Conservation (phyloP, 75 land plant species). For the Gnetum montanum region DNA sequence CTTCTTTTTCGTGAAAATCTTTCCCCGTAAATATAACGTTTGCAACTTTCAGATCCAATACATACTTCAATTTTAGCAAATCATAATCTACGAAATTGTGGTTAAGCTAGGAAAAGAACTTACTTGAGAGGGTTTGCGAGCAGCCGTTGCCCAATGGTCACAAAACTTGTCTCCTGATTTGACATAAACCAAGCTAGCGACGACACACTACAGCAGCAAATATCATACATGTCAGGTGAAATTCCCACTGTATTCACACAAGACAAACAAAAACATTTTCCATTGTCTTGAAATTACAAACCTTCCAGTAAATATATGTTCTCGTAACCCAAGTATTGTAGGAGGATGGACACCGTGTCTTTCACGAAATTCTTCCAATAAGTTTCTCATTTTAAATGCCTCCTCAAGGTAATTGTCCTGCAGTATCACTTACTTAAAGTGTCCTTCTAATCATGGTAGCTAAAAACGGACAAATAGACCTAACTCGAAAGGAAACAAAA, state of each 20-base stretch:
- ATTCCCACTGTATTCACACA: no score
- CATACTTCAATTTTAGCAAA: no score
- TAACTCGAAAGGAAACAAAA: background rate
- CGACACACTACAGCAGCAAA: slow-evolving; percentile 73
- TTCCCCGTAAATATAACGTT: no score
- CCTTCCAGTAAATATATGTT: slow-evolving; percentile 99
- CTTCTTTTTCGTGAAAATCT: no score
- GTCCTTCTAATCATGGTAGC: background rate
- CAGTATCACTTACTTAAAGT: background rate
- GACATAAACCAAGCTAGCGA: slow-evolving; percentile 98
- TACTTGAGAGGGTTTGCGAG: slow-evolving; percentile 85
- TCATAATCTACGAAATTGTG: no score
- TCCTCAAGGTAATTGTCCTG: slow-evolving; percentile 98
- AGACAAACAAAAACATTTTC: no score
- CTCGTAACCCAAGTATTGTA: slow-evolving; percentile 83
- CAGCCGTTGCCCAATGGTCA: slow-evolving; percentile 86
- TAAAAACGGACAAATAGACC: background rate
- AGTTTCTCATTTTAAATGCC: slow-evolving; percentile 94
- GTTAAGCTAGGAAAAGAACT: slow-evolving; percentile 16
- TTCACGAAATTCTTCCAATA: slow-evolving; percentile 75
- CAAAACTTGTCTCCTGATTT: slow-evolving; percentile 93
- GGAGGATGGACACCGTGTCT: slow-evolving; percentile 63
- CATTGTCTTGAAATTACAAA: slow-evolving; percentile 4
- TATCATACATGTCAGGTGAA: background rate
- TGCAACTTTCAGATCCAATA: no score